phyloP scores from a whole-genome alignment of 805 yeast genomes.

The Starmerella sirachaensis region DNA sequence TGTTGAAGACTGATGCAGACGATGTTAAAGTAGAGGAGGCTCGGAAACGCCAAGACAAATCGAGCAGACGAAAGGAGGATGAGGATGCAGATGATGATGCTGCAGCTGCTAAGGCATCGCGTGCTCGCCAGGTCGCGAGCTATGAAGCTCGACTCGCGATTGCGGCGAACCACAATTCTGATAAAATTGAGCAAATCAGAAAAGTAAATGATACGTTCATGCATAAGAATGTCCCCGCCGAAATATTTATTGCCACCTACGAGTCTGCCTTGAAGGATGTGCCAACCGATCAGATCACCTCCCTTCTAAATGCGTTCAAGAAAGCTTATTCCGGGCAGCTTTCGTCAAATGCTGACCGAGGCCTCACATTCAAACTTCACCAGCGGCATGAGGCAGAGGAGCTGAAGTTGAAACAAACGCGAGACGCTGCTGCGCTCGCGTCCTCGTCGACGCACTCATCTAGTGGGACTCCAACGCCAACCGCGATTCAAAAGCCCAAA shows the following conservation, averaged over 20 bases:
- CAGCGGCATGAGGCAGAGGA: constrained; percentile 11
- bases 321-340: constrained; percentile 6
- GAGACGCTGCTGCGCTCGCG: too few species aligned
- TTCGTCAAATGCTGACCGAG: background rate
- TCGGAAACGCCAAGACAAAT: background rate
- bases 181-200: constrained; percentile 20
- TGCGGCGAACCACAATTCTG: constrained; percentile 27
- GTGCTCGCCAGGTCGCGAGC: constrained; percentile 3
- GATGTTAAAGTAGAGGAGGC: background rate
- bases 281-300: constrained; percentile 16
- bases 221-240: constrained; percentile 18
- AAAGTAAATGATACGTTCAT: constrained; percentile 20
- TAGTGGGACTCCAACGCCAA: too few species aligned
- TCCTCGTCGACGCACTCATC: too few species aligned
- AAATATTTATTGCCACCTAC: constrained; percentile 20
- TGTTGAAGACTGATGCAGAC: constrained; percentile 4
- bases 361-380: constrained; percentile 5
- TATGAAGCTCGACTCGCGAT: constrained; percentile 22
- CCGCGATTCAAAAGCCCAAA: too few species aligned
- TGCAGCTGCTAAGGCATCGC: background rate
- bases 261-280: constrained; percentile 14
- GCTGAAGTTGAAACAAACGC: too few species aligned
- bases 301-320: constrained; percentile 15
- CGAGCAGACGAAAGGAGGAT: too few species aligned
- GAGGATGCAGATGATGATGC: background rate